Percentiles rank a stretch among this genome's conserved stretches.
Conservation (phyloP, 176 grass and related monocot genomes). For the Phragmites australis region DNA sequence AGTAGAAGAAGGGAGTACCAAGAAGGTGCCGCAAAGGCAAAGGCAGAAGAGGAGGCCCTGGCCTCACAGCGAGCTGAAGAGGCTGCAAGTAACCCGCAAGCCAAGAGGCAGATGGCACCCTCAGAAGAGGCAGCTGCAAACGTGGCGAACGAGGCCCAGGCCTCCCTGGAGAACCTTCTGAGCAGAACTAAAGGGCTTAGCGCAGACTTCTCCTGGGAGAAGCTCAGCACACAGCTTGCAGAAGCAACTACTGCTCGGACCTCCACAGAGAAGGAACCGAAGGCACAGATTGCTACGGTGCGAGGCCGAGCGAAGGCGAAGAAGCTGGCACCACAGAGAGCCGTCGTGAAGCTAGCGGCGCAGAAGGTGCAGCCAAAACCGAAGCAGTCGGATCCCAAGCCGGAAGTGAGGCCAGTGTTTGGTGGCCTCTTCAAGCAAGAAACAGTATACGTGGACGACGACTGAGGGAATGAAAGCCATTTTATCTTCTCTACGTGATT, state of each 20-base stretch:
- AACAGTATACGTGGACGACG: constrained; percentile 78
- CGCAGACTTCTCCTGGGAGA: constrained; percentile 71
- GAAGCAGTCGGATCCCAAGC: constrained; percentile 50
- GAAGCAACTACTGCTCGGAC: constrained; percentile 18
- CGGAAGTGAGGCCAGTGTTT: constrained; percentile 76
- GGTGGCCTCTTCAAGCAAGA: constrained; percentile 98
- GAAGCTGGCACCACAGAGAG: constrained; percentile 74
- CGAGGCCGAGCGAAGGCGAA: constrained; percentile 79
- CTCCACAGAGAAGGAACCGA: constrained; percentile 47
- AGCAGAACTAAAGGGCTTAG: constrained; percentile 56
- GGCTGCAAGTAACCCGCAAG: constrained; percentile 43
- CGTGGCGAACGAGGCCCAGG: constrained; percentile 22
- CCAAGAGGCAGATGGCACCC: constrained; percentile 11
- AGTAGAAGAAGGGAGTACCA: constrained; percentile 77
- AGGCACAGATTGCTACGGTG: constrained; percentile 71
- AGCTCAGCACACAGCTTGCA: constrained; percentile 63
- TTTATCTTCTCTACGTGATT: constrained; percentile 15
- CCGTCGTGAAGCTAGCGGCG: constrained; percentile 62
- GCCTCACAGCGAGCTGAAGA: constrained; percentile 52
- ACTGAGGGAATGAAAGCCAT: constrained; percentile 40
- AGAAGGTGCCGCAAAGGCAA: constrained; percentile 64
- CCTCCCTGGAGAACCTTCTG: constrained; percentile 58
- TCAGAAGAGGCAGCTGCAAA: constrained; percentile 28
- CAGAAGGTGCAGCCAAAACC: constrained; percentile 51
- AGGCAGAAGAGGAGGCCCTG: constrained; percentile 57